Conservation (phyloP, 768 basidiomycete species). For the Infundibulicybe gibba region DNA sequence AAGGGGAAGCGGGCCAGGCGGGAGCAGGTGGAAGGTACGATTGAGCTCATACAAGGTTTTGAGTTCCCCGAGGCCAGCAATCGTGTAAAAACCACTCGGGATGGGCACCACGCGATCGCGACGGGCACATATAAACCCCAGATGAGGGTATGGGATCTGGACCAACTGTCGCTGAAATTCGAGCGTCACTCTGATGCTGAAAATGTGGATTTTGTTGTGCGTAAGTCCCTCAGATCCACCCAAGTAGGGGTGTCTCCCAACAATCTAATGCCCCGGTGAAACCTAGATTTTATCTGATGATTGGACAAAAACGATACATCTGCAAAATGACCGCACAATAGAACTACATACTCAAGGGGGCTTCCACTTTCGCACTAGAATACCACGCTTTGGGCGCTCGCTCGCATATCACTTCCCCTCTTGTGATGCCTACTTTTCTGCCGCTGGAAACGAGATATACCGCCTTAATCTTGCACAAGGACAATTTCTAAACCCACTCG, state of each 20-base stretch:
- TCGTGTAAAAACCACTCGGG: conserved; percentile 83
- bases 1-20: conserved; percentile 64
- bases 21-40: conserved; percentile 78
- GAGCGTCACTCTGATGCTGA: conserved; percentile 95
- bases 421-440: conserved; percentile 85
- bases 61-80: conserved; percentile 97
- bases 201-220: conserved; percentile 96
- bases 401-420: conserved; percentile 93
- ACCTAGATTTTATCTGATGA: conserved; percentile 89
- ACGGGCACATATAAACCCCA: conserved; percentile 99
- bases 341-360: conserved; percentile 94
- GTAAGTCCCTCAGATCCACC: conserved; percentile 42
- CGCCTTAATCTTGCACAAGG: conserved; percentile 96
- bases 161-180: conserved; percentile 90
- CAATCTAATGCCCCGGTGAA: conserved; percentile 1
- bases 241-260: background rate
- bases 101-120: conserved; percentile 90
- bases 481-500: conserved; percentile 81
- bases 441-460: conserved; percentile 84
- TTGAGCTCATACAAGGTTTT: conserved; percentile 93
- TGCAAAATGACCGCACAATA: conserved; percentile 93
- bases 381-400: conserved; percentile 91
- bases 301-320: conserved; percentile 97
- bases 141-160: conserved; percentile 93
- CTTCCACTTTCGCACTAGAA: conserved; percentile 87